phyloP scores from a whole-genome alignment of 2,329 filamentous ascomycete genomes.

The Chrysoporthe deuterocubensis region DNA sequence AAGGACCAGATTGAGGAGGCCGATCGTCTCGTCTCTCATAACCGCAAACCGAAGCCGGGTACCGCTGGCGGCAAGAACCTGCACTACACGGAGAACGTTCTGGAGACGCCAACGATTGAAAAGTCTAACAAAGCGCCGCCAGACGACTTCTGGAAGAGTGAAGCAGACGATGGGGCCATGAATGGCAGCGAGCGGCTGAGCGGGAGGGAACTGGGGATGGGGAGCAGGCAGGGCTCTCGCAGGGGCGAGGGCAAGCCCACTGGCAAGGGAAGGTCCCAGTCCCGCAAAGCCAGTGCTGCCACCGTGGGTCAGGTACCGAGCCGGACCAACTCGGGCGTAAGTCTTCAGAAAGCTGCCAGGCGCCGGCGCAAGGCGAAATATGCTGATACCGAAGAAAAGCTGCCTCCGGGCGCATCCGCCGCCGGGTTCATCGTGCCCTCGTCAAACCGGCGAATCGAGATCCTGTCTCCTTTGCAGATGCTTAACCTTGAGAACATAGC shows the following conservation, averaged over 20 bases:
- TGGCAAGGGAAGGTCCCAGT: slow-evolving; percentile 55
- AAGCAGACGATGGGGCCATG: slow-evolving; percentile 64
- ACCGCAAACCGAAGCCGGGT: slow-evolving; percentile 70
- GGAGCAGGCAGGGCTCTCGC: slow-evolving; percentile 54
- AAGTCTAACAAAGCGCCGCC: slow-evolving; percentile 38
- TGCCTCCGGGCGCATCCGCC: slow-evolving; percentile 34
- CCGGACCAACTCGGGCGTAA: slow-evolving; percentile 54
- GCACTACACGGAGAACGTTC: slow-evolving; percentile 88
- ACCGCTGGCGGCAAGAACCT: slow-evolving; percentile 86
- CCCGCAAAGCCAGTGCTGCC: slow-evolving; percentile 57
- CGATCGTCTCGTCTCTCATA: slow-evolving; percentile 88
- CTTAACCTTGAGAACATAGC: slow-evolving; percentile 91
- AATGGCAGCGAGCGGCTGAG: slow-evolving; percentile 52
- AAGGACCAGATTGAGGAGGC: slow-evolving; percentile 90
- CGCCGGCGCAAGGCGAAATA: slow-evolving; percentile 36
- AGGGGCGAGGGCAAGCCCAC: slow-evolving; percentile 58
- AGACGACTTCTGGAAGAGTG: slow-evolving; percentile 74
- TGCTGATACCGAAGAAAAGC: slow-evolving; percentile 44
- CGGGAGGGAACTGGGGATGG: slow-evolving; percentile 55
- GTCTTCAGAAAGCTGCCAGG: slow-evolving; percentile 33
- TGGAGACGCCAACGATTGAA: slow-evolving; percentile 61
- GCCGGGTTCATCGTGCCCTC: slow-evolving; percentile 57
- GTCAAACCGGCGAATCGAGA: slow-evolving; percentile 62
- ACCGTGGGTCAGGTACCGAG: slow-evolving; percentile 47
- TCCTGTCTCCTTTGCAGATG: slow-evolving; percentile 79